These are phyloP conservation scores for Salvia splendens DNA, from an alignment of 257 asterid genomes.

Conservation along the genomic window DNA sequence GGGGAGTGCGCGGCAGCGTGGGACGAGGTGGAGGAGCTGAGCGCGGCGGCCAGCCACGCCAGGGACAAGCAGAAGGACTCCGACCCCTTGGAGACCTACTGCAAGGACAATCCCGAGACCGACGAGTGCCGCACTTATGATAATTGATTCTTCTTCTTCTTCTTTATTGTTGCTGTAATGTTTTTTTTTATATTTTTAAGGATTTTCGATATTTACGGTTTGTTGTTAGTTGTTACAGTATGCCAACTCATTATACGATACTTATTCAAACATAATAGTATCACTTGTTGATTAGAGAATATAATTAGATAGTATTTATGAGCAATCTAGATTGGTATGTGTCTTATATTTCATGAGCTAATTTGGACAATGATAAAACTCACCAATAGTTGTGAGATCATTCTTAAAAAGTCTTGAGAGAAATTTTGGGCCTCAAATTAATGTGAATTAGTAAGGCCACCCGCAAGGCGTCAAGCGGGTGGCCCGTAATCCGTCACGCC, in stretches of 20 bases:
- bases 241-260: conserved; percentile 11
- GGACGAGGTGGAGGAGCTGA: conserved; percentile 99
- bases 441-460: too few species aligned
- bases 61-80: conserved; percentile 69
- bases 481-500: too few species aligned
- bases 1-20: conserved; percentile 98
- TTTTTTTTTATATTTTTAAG: background rate
- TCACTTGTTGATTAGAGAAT: background rate
- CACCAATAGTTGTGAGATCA: too few species aligned
- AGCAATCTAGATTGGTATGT: too few species aligned
- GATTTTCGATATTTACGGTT: background rate
- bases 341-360: too few species aligned
- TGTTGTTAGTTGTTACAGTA: background rate
- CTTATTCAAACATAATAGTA: background rate
- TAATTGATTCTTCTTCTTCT: conserved; percentile 34
- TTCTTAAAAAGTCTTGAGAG: too few species aligned
- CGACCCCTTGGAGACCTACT: conserved; percentile 73
- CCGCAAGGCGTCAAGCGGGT: too few species aligned
- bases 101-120: conserved; percentile 94
- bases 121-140: conserved; percentile 95
- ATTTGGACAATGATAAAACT: too few species aligned
- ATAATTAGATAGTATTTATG: too few species aligned
- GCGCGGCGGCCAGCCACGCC: conserved; percentile 93
- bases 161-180: background rate
- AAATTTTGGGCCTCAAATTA: too few species aligned